Base-by-base conservation (phyloP, 805 yeast genomes). In the Starmerella bombi region DNA sequence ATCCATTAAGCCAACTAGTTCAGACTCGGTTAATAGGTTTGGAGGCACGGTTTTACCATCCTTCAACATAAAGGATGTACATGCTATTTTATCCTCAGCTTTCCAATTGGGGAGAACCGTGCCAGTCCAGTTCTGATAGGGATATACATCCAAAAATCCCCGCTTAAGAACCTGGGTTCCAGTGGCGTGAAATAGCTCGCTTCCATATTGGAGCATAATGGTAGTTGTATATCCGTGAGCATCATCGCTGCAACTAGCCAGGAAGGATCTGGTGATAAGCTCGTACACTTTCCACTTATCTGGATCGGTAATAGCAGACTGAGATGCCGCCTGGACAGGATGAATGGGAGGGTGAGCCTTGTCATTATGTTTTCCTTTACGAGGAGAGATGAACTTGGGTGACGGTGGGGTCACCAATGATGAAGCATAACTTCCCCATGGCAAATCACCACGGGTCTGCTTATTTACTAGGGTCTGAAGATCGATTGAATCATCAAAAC, bases 261-360 rank as follows among this genome's bases (percentile, higher is more conserved):
- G 57, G 51, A 86, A 91, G 41, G 88, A 76, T 41, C 95, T 67
- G 2, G 79, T 80, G 1, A 91, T 75, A 52, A 81, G 84, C 56
- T 83, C 94, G 58, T 86, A 91, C 0, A 91, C 88, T 45, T 70
- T 75, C 51, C 70, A 71, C 46, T 80, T 71, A 1, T 56, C 59
- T 10, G 44, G 61, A 35, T 53, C 49, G 62, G 63, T 33, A 36
- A 49, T 27, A 25, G 52, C 42, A 2, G 18, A 31, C 2, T 41
- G 38, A 1, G 45, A 41, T 3, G 50, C 55, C 5, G 51, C 51
- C 12, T 46, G 53, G 9, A 83, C 75, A 0, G 99, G 99, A 59
- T 91, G 96, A 43, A 91, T 91, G 0, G 99, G 96, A 4, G 98
- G 97, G 70, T 91, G 99, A 19, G 98, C 97, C 55, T 84, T 77